Conservation (phyloP, 306 rosid species). For the Argentina anserina region DNA sequence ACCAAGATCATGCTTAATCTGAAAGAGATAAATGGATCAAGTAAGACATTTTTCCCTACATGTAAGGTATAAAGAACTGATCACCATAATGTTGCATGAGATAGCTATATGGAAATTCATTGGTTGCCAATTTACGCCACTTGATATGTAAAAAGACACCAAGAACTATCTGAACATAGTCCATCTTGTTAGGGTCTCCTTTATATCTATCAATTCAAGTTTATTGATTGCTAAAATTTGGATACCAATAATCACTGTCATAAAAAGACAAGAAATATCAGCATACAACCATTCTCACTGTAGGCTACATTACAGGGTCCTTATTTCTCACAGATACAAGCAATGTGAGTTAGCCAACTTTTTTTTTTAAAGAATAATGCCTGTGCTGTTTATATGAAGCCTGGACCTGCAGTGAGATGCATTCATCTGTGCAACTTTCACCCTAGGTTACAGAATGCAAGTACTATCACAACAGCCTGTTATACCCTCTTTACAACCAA, state of each 20-base stretch:
- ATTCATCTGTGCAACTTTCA: neutral
- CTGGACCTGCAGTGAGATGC: neutral
- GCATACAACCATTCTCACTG: neutral
- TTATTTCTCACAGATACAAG: neutral
- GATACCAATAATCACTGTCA: neutral
- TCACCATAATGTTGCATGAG: neutral
- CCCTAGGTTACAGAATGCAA: neutral
- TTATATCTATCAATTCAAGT: neutral
- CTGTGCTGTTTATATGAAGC: neutral
- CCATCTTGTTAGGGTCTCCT: neutral
- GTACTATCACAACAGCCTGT: neutral
- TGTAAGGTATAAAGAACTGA: no score
- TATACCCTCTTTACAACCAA: constrained; percentile 2
- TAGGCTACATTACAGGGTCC: neutral
- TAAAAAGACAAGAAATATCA: neutral
- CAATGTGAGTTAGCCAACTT: neutral
- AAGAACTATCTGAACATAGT: neutral
- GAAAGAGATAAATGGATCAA: neutral
- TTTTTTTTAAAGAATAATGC: neutral
- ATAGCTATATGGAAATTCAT: neutral
- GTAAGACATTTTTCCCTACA: neutral
- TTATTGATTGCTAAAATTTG: neutral
- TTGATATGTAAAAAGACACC: neutral
- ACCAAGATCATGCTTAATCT: neutral
- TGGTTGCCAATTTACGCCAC: neutral